Percentiles rank a stretch among this genome's conserved stretches.
phyloP scores from a whole-genome alignment of 2,329 filamentous ascomycete species.

The Endoconidiophora laricicola region DNA sequence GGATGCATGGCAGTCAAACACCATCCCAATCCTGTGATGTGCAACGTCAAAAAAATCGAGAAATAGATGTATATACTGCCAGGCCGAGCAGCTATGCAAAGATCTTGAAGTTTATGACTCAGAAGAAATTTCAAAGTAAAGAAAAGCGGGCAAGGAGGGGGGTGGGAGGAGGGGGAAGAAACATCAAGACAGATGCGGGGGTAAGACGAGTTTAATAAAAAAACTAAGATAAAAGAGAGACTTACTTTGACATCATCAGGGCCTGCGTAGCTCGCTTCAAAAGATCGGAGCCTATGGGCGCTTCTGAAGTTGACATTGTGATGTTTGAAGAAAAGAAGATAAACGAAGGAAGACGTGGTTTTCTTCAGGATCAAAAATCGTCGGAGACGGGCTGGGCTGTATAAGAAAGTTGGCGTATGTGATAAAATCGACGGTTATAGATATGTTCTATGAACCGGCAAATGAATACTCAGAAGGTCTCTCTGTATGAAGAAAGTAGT shows the following conservation, averaged over 20 bases:
- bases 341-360: background rate
- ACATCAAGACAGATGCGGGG: too few relatives aligned
- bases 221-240: constrained; percentile 17
- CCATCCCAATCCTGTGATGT: too few relatives aligned
- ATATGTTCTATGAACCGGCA: too few relatives aligned
- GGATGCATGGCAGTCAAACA: too few relatives aligned
- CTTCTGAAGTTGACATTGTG: constrained; percentile 6
- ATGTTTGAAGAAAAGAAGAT: background rate
- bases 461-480: too few relatives aligned
- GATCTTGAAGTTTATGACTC: too few relatives aligned
- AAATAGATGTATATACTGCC: background rate
- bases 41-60: constrained; percentile 12
- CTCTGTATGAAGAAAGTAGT: background rate
- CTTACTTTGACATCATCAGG: constrained; percentile 48
- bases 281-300: constrained; percentile 33
- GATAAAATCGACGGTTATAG: too few relatives aligned
- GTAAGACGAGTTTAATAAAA: constrained; percentile 9
- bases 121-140: too few relatives aligned
- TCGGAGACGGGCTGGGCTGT: background rate
- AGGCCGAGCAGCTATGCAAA: too few relatives aligned
- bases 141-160: too few relatives aligned
- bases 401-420: too few relatives aligned
- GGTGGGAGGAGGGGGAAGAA: too few relatives aligned
- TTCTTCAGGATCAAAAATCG: background rate
- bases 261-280: constrained; percentile 43